Base-by-base conservation (phyloP, 2,329 filamentous ascomycete species). In the Boeremia exigua region DNA sequence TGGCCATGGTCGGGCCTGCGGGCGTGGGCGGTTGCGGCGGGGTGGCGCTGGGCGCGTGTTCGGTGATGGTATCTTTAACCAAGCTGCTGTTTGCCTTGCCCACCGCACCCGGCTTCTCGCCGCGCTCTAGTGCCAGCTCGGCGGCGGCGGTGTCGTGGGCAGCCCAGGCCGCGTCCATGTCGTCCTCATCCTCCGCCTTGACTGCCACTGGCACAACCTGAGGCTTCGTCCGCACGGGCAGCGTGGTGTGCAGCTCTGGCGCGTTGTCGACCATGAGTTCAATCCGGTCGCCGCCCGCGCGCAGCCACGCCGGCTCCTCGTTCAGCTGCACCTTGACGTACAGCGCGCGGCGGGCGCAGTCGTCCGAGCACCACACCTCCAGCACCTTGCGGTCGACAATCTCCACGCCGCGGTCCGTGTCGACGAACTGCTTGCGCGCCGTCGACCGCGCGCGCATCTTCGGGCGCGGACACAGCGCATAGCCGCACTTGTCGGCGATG, bases 321-420 rank as follows among this genome's bases (percentile, higher is more conserved):
- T 85, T 88, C 34, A 98, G 84, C 80, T 99, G 95, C 23, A 96
- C 90, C 69, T 92, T 91, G 65, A 98, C 82, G 75, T 92, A 96
- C 62, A 96, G 81, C 2, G 91, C 92, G 44, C 91, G 84, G 61
- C 86, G 85, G 2, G 90, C 90, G 77, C 95, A 99, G 34, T 82
- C 82, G 50, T 88, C 82, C 0, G 88, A 91, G 75, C 95, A 99
- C 91, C 92, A 99, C 76, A 88, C 89, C 77, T 95, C 91, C 14
- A 93, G 76, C 68, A 91, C 86, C 62, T 86, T 85, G 48, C 83
- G 85, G 56, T 86, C 83, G 25, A 96, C 86, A 43, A 96, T 88
- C 60, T 81, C 80, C 62, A 85, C 78, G 39, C 80, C 80, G 50
- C 81, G 82, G 11, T 74, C 76, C 0, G 83, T 83, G 73, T 89